Evolutionary conservation across 495 filamentous ascomycete genomes (phyloP).

Genomic region (Penicillium simplicissimum): DNA sequence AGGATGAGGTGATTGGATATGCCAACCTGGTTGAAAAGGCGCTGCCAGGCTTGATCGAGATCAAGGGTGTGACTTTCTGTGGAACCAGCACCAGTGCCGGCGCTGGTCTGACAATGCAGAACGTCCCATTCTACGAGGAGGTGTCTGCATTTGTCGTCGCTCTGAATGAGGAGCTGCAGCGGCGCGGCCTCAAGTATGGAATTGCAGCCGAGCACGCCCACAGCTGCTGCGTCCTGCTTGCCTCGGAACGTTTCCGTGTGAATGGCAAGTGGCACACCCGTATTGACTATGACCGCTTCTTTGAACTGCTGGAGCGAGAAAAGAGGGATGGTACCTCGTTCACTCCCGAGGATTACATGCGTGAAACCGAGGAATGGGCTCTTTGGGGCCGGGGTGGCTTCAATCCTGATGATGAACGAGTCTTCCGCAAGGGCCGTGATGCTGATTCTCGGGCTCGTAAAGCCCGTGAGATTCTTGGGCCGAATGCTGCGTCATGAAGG

Average conservation of each 20-base stretch:
- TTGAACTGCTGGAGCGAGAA: slow-evolving; percentile 71
- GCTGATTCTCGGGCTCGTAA: slow-evolving; percentile 5
- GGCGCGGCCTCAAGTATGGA: slow-evolving; percentile 75
- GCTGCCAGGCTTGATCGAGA: slow-evolving; percentile 85
- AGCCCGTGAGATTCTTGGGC: slow-evolving; percentile 3
- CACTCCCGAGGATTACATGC: slow-evolving; percentile 87
- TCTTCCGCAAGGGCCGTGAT: slow-evolving; percentile 71
- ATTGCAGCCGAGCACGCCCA: slow-evolving; percentile 94
- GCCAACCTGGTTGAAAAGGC: slow-evolving; percentile 83
- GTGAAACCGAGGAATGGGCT: slow-evolving; percentile 87
- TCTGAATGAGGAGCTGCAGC: slow-evolving; percentile 63
- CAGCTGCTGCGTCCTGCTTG: slow-evolving; percentile 87
- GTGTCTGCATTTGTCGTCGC: slow-evolving; percentile 76
- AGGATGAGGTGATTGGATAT: slow-evolving; percentile 88
- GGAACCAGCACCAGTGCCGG: slow-evolving; percentile 78
- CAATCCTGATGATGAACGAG: slow-evolving; percentile 83
- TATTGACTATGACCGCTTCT: slow-evolving; percentile 90
- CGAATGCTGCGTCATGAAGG: background rate
- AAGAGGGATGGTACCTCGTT: slow-evolving; percentile 62
- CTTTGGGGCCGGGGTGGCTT: slow-evolving; percentile 94
- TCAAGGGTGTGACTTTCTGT: slow-evolving; percentile 97
- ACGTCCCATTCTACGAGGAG: slow-evolving; percentile 93
- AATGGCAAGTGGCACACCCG: slow-evolving; percentile 84
- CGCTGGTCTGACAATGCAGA: slow-evolving; percentile 89
- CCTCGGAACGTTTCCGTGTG: slow-evolving; percentile 69